Percentiles rank a stretch among this genome's conserved stretches.
phyloP scores from a whole-genome alignment of 345 rosid species.

The Barbarea vulgaris region DNA sequence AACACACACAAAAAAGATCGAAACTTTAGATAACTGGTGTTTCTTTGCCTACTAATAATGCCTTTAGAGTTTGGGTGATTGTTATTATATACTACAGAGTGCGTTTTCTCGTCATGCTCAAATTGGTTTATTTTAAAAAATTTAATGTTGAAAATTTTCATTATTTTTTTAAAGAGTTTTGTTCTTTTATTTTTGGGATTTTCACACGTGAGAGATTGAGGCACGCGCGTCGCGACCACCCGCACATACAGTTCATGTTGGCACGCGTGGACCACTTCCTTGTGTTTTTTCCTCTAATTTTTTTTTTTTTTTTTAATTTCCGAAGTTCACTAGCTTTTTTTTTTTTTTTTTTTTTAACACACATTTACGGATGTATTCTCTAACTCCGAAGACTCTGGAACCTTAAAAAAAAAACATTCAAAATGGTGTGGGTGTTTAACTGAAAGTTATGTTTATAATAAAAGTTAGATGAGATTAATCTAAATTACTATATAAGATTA shows the following conservation, averaged over 20 bases:
- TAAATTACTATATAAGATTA: not conserved
- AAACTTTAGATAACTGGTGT: not conserved
- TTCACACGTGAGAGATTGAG: slow-evolving; percentile 59
- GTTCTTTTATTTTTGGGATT: not conserved
- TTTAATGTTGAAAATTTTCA: not conserved
- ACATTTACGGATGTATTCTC: not conserved
- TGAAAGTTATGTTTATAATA: not conserved
- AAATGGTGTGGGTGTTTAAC: not conserved
- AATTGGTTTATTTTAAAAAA: not conserved
- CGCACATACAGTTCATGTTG: slow-evolving; percentile 46
- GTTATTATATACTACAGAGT: slow-evolving; percentile 23
- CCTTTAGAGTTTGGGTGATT: slow-evolving; percentile 24
- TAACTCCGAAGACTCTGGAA: slow-evolving; percentile 26
- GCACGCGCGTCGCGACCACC: slow-evolving; percentile 53
- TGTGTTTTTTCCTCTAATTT: slow-evolving; percentile 19
- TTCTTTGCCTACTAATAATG: slow-evolving; percentile 19
- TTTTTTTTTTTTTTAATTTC: not conserved
- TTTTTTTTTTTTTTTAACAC: not conserved
- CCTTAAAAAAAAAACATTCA: not conserved
- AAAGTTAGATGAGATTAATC: not conserved
- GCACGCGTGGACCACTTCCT: slow-evolving; percentile 69
- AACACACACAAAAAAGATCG: not conserved
- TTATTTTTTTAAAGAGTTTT: not conserved
- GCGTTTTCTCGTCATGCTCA: slow-evolving; percentile 38
- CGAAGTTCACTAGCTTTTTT: not conserved